Evolutionary conservation across 371 early-diverging fungal genomes (phyloP), one percentile per base, ranked within the genome.

Genomic region (Homolaphlyctis polyrhiza): DNA sequence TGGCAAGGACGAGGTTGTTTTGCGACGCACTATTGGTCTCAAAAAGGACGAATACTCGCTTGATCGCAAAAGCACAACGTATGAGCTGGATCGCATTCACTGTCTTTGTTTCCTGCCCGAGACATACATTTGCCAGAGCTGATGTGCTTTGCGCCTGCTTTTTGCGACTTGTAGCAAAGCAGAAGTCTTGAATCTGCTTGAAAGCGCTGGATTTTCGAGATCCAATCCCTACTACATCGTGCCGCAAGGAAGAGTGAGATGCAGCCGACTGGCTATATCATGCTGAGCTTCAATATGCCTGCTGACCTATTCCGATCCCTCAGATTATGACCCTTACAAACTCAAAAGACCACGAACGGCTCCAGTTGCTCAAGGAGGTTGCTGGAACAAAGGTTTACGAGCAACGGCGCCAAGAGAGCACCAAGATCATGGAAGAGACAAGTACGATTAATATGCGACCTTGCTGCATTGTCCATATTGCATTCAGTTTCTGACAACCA

Each of bases 211-310:
- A 0, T 94, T 99, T 64, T 93, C 97, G n/a, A 81, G 91, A 34
- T 93, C 97, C 21, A 98, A 98, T 70, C 98, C 99, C 14, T 98
- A 98, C 75, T 98, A 97, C 68, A 96, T 99, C 74, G 98, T 99
- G 4, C 97, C 96, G n/a, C 99, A 99, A 82, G 99, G 99, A 45
- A 82, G 96, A 59, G 92, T 98, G 79, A 50, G 83, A 52, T 52
- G 14, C 23, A 52, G 11, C 52, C 52, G 52, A 52, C 45, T 45
- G 45, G 45, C 45, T 45, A n/a, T n/a, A n/a, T n/a, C n/a, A n/a
- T n/a, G n/a, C n/a, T n/a, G 45, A 45, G 23, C 16, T 45, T 23
- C 23, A 45, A 62, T 32, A 32, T 54, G 28, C 25, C 28, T 6
- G n/a, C n/a, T n/a, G n/a, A n/a, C n/a, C n/a, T n/a, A n/a, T n/a